phyloP scores from a whole-genome alignment of 2,329 filamentous ascomycete species.

The Sphaerulina vaccinii region DNA sequence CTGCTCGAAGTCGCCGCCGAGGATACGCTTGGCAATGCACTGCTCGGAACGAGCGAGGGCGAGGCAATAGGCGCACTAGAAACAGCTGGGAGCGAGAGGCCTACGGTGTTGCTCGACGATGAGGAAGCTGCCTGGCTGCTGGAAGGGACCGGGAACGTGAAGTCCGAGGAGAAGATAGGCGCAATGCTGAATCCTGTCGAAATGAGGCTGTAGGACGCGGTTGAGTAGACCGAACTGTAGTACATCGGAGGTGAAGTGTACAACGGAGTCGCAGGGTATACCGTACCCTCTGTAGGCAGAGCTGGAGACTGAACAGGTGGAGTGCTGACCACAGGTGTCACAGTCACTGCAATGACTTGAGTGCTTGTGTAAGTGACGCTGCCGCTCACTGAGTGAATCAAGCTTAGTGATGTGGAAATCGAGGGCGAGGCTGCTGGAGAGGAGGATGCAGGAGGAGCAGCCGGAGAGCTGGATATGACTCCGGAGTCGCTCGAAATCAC shows the following conservation, averaged over 20 bases:
- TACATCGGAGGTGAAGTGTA: neutral
- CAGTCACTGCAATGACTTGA: neutral
- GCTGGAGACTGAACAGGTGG: neutral
- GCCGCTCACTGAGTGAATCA: constrained; percentile 1
- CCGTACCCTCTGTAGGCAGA: neutral
- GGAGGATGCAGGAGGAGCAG: constrained; percentile 1
- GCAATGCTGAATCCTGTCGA: constrained; percentile 1
- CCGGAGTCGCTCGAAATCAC: neutral
- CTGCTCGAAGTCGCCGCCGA: constrained; percentile 3
- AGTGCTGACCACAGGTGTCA: constrained; percentile 3
- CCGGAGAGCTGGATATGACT: neutral
- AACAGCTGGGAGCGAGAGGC: neutral
- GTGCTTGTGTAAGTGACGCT: constrained; percentile 11
- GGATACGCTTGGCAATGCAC: constrained; percentile 4
- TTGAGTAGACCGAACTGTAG: neutral
- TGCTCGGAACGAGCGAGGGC: neutral
- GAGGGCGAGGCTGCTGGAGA: neutral
- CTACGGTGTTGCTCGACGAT: neutral
- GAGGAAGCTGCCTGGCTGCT: neutral
- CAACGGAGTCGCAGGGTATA: neutral
- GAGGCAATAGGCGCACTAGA: neutral
- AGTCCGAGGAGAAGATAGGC: constrained; percentile 4
- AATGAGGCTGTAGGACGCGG: neutral
- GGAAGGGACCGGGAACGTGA: neutral
- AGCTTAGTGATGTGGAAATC: constrained; percentile 1